Conservation (phyloP, 768 basidiomycete species). For the Podaxis sp. region DNA sequence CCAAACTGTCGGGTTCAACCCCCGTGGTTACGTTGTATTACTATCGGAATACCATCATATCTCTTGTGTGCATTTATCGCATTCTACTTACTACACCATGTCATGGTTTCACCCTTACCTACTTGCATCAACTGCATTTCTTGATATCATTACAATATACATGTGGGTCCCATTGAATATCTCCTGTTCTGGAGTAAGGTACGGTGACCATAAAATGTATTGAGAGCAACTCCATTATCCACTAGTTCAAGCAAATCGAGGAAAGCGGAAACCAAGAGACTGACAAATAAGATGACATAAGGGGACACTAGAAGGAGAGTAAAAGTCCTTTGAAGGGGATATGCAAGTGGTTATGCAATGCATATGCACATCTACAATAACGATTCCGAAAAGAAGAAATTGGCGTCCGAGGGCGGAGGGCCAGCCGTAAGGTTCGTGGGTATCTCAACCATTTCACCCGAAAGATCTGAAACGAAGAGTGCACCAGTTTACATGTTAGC, state of each 20-base stretch:
- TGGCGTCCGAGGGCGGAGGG: conserved; percentile 71
- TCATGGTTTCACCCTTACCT: conserved; percentile 17
- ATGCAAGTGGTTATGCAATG: neutral
- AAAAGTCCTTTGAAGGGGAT: neutral
- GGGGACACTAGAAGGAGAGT: neutral
- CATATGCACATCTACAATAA: neutral
- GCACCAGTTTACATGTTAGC: neutral
- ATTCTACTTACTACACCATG: conserved; percentile 12
- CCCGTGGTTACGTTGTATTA: conserved; percentile 50
- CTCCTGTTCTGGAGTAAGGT: neutral
- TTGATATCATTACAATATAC: conserved; percentile 19
- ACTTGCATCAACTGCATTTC: conserved; percentile 61
- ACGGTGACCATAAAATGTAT: neutral
- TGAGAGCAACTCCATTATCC: neutral
- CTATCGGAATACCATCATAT: conserved; percentile 18
- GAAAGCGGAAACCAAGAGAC: neutral
- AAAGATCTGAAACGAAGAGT: conserved; percentile 54
- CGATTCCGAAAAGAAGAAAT: conserved; percentile 81
- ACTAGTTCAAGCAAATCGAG: neutral
- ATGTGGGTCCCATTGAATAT: neutral
- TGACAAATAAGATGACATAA: neutral
- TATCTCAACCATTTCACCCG: conserved; percentile 87
- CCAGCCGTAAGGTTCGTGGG: conserved; percentile 77
- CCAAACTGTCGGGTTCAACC: conserved; percentile 74
- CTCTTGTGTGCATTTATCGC: conserved; percentile 13